Conservation (phyloP, 2,329 filamentous ascomycete species). For the Tolypocladium cylindrosporum region DNA sequence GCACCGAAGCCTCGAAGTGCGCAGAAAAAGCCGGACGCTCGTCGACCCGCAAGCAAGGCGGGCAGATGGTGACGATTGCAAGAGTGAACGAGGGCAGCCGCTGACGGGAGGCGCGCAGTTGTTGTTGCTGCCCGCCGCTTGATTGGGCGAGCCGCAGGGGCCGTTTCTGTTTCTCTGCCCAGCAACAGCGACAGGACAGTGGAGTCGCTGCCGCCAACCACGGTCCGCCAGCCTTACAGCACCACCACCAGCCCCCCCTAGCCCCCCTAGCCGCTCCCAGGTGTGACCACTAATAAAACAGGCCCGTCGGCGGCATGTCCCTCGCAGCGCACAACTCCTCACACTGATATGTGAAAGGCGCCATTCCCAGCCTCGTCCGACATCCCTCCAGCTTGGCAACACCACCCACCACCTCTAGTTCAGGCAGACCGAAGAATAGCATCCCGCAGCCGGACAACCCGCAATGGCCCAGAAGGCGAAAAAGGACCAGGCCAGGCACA, state of each 20-base stretch:
- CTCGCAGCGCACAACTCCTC: neutral
- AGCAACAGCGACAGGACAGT: slow-evolving; percentile 7
- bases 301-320: neutral
- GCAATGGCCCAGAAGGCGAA: slow-evolving; percentile 54
- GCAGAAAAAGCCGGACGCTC: neutral
- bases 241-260: neutral
- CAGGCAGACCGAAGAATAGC: neutral
- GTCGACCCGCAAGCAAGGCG: neutral
- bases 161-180: slow-evolving; percentile 3
- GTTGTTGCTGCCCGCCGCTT: slow-evolving; percentile 7
- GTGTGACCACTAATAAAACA: neutral
- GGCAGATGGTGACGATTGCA: neutral
- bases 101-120: slow-evolving; percentile 3
- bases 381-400: neutral
- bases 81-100: neutral
- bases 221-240: neutral
- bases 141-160: slow-evolving; percentile 7
- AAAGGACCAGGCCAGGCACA: slow-evolving; percentile 64
- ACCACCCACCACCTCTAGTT: too few relatives aligned
- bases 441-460: slow-evolving; percentile 1
- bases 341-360: neutral
- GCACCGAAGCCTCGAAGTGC: neutral
- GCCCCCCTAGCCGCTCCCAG: neutral
- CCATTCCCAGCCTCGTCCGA: neutral
- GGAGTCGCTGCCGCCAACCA: neutral